phyloP scores from a whole-genome alignment of 176 grass and related monocot genomes.

The Neostapfia colusana region DNA sequence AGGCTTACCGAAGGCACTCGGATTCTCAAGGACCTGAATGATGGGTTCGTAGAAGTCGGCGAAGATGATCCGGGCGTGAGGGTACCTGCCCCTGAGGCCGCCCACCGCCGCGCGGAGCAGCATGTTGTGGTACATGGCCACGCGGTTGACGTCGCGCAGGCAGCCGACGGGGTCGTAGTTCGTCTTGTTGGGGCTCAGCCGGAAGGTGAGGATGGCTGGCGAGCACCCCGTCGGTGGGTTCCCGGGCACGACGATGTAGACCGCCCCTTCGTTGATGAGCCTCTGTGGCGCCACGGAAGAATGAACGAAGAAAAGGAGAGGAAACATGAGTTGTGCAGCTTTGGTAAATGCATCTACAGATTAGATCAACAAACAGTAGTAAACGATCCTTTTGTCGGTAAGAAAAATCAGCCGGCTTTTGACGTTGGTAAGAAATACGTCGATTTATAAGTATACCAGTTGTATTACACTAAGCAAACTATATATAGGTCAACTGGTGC shows the following conservation, averaged over 20 bases:
- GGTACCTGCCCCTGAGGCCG: background rate
- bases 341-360: background rate
- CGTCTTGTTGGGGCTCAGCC: background rate
- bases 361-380: no score
- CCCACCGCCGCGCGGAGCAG: background rate
- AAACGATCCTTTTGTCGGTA: no score
- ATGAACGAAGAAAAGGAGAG: background rate
- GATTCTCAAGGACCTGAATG: background rate
- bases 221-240: conserved; percentile 38
- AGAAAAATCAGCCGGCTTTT: no score
- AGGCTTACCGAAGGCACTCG: background rate
- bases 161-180: background rate
- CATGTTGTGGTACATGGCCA: conserved; percentile 11
- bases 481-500: no score
- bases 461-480: no score
- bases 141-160: conserved; percentile 5
- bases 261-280: conserved; percentile 8
- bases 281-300: background rate
- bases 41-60: conserved; percentile 29
- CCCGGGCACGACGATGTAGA: conserved; percentile 29
- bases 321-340: background rate
- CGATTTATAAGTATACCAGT: no score
- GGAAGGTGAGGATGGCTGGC: background rate
- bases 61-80: conserved; percentile 18
- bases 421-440: no score